A percentile compares a stretch with the other conserved stretches of the same genome.
These are phyloP conservation scores for Monilinia aucupariae DNA, from an alignment of 2,329 filamentous ascomycete species.

Conservation along the genomic window DNA sequence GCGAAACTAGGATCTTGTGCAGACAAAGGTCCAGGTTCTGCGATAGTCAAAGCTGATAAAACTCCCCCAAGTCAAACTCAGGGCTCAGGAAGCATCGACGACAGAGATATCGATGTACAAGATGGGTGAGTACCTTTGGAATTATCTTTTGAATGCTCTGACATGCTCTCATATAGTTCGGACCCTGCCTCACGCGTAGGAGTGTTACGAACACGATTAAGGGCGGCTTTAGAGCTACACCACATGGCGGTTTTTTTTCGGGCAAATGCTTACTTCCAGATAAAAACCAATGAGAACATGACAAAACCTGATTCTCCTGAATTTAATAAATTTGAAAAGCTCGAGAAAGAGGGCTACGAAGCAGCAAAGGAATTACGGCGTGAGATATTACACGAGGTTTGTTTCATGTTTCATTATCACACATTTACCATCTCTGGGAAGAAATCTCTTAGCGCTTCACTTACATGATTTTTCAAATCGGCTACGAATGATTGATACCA, in stretches of 20 bases:
- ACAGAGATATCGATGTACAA: constrained; percentile 16
- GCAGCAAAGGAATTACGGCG: constrained; percentile 69
- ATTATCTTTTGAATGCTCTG: neutral
- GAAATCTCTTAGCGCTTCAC: constrained; percentile 29
- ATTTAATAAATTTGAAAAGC: constrained; percentile 59
- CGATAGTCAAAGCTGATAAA: neutral
- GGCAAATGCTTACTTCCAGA: constrained; percentile 77
- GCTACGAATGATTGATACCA: neutral
- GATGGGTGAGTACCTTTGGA: constrained; percentile 32
- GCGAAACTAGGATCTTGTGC: neutral
- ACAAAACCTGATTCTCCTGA: constrained; percentile 62
- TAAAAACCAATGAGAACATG: constrained; percentile 63
- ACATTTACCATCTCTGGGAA: constrained; percentile 3
- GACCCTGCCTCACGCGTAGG: constrained; percentile 41
- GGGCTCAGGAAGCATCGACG: neutral
- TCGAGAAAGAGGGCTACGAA: constrained; percentile 71
- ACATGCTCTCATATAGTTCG: neutral
- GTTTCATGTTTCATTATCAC: neutral
- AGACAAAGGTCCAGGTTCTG: neutral
- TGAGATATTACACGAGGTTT: constrained; percentile 63
- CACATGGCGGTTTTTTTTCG: constrained; percentile 82
- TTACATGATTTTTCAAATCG: neutral
- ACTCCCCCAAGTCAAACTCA: neutral
- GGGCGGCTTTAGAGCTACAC: constrained; percentile 69
- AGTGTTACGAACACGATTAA: constrained; percentile 59